A percentile compares a stretch with the other conserved stretches of the same genome.
Conservation (phyloP, 2,329 filamentous ascomycete genomes). For the Trichoderma guizhouense region DNA sequence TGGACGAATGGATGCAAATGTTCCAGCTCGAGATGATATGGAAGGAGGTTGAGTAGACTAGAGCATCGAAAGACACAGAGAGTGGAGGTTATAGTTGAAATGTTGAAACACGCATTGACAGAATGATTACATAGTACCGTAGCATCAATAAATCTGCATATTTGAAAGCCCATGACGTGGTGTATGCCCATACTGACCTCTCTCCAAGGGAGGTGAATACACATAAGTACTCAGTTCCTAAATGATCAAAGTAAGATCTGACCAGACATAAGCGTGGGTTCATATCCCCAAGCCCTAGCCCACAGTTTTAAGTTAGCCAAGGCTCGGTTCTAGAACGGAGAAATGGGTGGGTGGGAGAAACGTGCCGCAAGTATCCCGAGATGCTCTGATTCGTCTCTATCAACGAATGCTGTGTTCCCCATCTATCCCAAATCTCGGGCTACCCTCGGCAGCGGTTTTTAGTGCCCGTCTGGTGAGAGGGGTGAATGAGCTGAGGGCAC, state of each 20-base stretch:
- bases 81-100: not conserved
- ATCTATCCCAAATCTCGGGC: not conserved
- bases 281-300: not conserved
- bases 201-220: not conserved
- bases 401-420: not conserved
- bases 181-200: not conserved
- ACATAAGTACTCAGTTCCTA: not conserved
- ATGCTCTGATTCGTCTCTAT: not conserved
- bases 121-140: not conserved
- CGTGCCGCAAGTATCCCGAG: not conserved
- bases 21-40: constrained; percentile 28
- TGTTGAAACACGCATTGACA: not conserved
- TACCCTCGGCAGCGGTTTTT: not conserved
- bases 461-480: not conserved
- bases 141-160: not conserved
- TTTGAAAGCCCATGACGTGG: not conserved
- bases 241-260: not conserved
- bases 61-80: not conserved
- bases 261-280: not conserved
- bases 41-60: constrained; percentile 32
- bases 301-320: not conserved
- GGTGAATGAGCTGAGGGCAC: not conserved
- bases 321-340: not conserved
- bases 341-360: not conserved
- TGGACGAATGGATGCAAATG: constrained; percentile 29